Conservation (phyloP, 768 basidiomycete genomes). For the Russula abietina region DNA sequence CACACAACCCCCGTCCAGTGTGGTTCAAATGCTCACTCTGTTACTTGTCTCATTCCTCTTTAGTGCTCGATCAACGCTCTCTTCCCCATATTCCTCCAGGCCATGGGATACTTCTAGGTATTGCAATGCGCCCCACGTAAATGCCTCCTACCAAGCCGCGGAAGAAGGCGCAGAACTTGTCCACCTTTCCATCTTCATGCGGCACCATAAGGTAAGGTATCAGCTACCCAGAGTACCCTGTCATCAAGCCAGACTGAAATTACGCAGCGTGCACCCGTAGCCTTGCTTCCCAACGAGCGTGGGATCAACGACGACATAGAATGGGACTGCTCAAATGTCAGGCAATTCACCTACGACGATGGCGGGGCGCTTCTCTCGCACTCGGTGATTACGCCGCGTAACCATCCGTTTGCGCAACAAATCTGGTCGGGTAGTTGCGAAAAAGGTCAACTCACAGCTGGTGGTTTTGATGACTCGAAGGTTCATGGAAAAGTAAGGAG, state of each 20-base stretch:
- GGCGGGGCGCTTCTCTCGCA: constrained; percentile 36
- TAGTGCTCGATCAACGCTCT: not conserved
- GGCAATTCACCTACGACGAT: constrained; percentile 35
- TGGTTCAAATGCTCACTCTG: not conserved
- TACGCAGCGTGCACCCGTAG: constrained; percentile 42
- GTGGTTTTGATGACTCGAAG: constrained; percentile 38
- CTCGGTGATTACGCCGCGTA: constrained; percentile 33
- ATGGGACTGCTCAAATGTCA: constrained; percentile 39
- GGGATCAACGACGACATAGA: constrained; percentile 33
- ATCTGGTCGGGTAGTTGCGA: constrained; percentile 46
- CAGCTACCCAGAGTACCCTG: not conserved
- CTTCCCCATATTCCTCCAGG: constrained; percentile 24
- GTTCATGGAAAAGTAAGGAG: constrained; percentile 37
- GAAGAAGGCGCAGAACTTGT: constrained; percentile 32
- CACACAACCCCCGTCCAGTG: not conserved
- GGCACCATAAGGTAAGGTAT: constrained; percentile 42
- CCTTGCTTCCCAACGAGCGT: constrained; percentile 40
- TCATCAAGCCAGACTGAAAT: not conserved
- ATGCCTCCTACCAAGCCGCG: constrained; percentile 35
- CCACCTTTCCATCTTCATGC: constrained; percentile 38
- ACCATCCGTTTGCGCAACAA: constrained; percentile 38
- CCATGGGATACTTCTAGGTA: constrained; percentile 47
- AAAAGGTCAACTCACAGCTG: constrained; percentile 40
- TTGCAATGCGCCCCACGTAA: constrained; percentile 46
- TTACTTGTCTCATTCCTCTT: not conserved